phyloP scores from a whole-genome alignment of 2,329 filamentous ascomycete genomes.

The Triangularia setosa region DNA sequence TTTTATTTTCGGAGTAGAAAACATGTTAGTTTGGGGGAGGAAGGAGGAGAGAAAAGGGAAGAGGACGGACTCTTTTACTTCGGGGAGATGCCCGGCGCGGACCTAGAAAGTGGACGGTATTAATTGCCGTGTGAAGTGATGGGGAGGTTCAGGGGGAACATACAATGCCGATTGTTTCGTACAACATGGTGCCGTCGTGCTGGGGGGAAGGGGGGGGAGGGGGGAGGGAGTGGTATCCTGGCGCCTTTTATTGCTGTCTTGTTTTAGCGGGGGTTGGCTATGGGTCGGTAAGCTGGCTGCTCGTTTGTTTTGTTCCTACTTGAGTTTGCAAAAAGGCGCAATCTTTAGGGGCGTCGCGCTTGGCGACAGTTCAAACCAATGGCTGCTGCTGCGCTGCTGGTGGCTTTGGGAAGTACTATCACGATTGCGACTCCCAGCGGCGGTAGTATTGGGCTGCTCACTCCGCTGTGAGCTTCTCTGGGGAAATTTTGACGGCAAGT shows the following conservation, averaged over 20 bases:
- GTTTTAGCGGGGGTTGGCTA: not conserved
- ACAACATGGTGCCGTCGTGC: constrained; percentile 66
- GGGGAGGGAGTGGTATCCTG: not conserved
- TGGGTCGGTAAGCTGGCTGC: no score
- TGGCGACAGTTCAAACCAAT: not conserved
- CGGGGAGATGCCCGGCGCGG: constrained; percentile 65
- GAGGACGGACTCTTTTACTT: constrained; percentile 84
- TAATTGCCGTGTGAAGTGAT: not conserved
- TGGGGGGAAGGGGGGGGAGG: no score
- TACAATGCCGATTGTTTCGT: constrained; percentile 96
- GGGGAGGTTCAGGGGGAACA: constrained; percentile 34
- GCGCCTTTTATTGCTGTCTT: not conserved
- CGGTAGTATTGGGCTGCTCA: not conserved
- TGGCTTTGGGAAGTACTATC: not conserved
- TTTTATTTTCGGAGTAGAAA: constrained; percentile 33
- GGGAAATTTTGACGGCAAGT: not conserved
- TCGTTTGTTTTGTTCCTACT: not conserved
- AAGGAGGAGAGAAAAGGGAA: constrained; percentile 8
- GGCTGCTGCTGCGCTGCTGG: not conserved
- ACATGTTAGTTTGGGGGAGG: not conserved
- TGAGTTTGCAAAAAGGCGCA: no score
- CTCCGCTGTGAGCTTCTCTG: not conserved
- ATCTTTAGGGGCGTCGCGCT: not conserved
- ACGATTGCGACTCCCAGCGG: not conserved
- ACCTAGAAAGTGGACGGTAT: constrained; percentile 56